Evolutionary conservation across 2,329 filamentous ascomycete genomes (phyloP), one percentile per base, ranked within the genome.

Genomic region (Leptographium galeiforme): DNA sequence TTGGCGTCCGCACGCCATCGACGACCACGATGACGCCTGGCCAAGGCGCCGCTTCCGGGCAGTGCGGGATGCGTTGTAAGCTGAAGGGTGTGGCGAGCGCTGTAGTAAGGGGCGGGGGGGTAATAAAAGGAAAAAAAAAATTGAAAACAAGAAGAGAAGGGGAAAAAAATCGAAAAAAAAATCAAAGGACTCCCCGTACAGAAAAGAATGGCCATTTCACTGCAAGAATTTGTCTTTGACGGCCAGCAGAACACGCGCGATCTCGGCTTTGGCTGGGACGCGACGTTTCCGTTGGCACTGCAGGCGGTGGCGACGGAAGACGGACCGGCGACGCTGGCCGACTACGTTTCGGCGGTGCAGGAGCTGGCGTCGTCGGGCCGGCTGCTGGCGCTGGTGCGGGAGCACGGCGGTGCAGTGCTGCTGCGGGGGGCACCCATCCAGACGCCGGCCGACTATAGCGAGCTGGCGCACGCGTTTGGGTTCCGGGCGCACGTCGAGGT

Each of bases 401-500:
- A 36, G 8, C 58, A 63, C 43, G 60, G 59, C n/a, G 50, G 50
- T 11, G 60, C 59, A 18, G 52, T 63, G 16, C 61, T 59, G 25
- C 60, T 63, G 54, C 58, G 61, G 33, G 54, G 57, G 30, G 54
- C 60, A 8, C 54, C 54, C 2, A 59, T 63, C n/a, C 32, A 50
- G 13, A 53, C 55, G 40, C 55, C 58, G 2, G 52, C 61, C 11
- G 59, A 63, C 19, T 63, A 63, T 50, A 61, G 61, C 38, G 50
- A 51, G 25, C 61, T 63, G n/a, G 59, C 61, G n/a, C 62, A 63
- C 33, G 62, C 58, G 8, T 63, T 63, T 47, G 61, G 61, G 14
- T 63, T 57, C 54, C 49, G 50, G n/a, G 54, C 61, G 1, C 61
- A 63, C 40, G 58, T 62, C 39, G 60, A 62, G 16, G 60, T 63